Percentiles rank a stretch among this genome's conserved stretches.
Evolutionary conservation across 2,329 filamentous ascomycete species (phyloP).

Genomic region (Septoria petroselini): DNA sequence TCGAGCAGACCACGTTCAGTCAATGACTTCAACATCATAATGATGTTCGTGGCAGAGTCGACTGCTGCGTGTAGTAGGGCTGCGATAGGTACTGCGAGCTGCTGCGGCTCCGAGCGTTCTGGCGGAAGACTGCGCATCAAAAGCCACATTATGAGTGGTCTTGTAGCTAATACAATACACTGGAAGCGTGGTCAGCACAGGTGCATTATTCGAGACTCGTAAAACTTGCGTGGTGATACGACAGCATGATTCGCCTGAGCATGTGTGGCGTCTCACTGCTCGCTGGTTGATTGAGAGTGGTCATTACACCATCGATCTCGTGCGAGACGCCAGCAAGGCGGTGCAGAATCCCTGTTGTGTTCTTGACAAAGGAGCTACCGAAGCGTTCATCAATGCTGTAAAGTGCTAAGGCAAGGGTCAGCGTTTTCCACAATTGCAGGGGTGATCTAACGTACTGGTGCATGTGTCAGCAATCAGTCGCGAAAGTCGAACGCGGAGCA

Average conservation of each 20-base stretch:
- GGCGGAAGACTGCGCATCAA: constrained; percentile 15
- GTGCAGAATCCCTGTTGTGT: constrained; percentile 25
- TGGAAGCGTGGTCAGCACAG: background rate
- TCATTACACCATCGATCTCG: constrained; percentile 22
- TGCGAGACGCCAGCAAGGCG: constrained; percentile 28
- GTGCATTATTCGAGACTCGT: background rate
- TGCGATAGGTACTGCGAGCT: constrained; percentile 18
- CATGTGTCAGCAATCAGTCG: constrained; percentile 15
- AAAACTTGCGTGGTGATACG: constrained; percentile 16
- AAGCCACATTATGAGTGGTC: constrained; percentile 35
- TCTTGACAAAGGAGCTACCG: constrained; percentile 15
- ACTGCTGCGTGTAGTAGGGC: constrained; percentile 14
- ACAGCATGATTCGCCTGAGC: constrained; percentile 16
- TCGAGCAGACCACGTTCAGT: constrained; percentile 15
- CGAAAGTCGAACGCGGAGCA: constrained; percentile 13
- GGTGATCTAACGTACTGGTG: constrained; percentile 1
- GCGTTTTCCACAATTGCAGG: background rate
- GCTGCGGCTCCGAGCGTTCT: constrained; percentile 11
- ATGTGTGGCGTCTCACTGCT: constrained; percentile 13
- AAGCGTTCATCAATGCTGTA: constrained; percentile 14
- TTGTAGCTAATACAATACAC: constrained; percentile 32
- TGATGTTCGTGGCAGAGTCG: constrained; percentile 16
- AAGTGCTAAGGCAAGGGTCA: background rate
- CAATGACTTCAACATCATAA: constrained; percentile 8
- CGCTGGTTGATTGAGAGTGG: constrained; percentile 1